Evolutionary conservation across 2,329 filamentous ascomycete genomes (phyloP).

Genomic region (Lizonia empirigonia): DNA sequence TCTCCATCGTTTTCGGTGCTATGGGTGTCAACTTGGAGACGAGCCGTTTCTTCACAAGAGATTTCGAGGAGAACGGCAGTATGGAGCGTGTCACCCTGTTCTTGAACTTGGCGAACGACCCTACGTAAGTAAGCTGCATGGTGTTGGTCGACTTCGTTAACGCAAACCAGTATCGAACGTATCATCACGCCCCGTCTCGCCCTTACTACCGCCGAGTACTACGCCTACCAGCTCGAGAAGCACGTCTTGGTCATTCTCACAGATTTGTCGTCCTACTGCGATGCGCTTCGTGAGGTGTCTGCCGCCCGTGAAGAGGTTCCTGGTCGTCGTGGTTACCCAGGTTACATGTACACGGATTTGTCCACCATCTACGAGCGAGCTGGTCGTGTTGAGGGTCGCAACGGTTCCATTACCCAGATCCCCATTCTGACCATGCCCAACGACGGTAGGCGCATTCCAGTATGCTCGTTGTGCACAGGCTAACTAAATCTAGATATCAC

Average conservation of each 20-base stretch:
- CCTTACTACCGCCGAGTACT: conserved; percentile 98
- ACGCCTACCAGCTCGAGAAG: conserved; percentile 99
- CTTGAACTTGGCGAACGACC: conserved; percentile 98
- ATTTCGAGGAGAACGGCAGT: conserved; percentile 99
- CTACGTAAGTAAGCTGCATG: conserved; percentile 71
- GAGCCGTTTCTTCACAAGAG: conserved; percentile 94
- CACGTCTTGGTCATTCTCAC: conserved; percentile 99
- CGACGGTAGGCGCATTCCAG: conserved; percentile 65
- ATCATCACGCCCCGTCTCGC: conserved; percentile 99
- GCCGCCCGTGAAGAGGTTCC: conserved; percentile 98
- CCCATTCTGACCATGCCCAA: conserved; percentile 99
- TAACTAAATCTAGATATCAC: conserved; percentile 74
- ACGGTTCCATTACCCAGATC: conserved; percentile 98
- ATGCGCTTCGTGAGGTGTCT: conserved; percentile 97
- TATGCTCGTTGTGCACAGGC: background rate
- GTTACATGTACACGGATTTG: conserved; percentile 99
- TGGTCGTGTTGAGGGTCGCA: conserved; percentile 93
- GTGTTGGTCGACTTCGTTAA: conserved; percentile 23
- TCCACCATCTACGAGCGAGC: conserved; percentile 99
- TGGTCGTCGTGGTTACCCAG: conserved; percentile 97
- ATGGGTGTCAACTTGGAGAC: conserved; percentile 99
- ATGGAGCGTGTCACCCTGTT: conserved; percentile 97
- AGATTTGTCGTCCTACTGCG: conserved; percentile 96
- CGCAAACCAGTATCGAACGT: conserved; percentile 80
- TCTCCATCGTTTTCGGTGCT: conserved; percentile 98